A percentile compares a stretch with the other conserved stretches of the same genome.
Conservation (phyloP, 495 filamentous ascomycete genomes). For the Sphaerosporella brunnea region DNA sequence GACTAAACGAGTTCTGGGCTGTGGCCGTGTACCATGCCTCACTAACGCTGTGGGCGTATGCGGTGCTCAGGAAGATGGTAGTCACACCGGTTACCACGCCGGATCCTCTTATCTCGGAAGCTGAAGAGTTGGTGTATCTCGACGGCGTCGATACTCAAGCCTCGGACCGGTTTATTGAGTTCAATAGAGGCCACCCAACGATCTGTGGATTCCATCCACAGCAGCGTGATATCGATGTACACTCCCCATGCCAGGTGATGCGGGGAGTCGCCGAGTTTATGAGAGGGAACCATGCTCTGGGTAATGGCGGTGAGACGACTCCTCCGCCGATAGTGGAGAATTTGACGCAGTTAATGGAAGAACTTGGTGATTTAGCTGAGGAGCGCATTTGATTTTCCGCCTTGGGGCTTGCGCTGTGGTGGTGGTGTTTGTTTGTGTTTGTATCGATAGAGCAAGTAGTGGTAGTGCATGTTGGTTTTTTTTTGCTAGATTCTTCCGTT, state of each 20-base stretch:
- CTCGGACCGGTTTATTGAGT: conserved; percentile 33
- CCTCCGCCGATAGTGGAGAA: conserved; percentile 37
- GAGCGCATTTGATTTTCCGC: too few species aligned
- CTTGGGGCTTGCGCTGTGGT: too few species aligned
- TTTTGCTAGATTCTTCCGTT: too few species aligned
- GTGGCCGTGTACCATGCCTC: conserved; percentile 43
- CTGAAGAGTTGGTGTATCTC: conserved; percentile 20
- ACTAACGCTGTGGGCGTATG: conserved; percentile 44
- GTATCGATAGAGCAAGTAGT: too few species aligned
- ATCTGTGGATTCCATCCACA: conserved; percentile 25
- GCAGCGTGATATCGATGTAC: conserved; percentile 21
- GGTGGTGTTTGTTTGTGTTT: too few species aligned
- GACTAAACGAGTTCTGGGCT: conserved; percentile 41
- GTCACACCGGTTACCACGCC: too few species aligned
- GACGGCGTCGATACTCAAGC: conserved; percentile 32
- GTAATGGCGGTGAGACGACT: conserved; percentile 3
- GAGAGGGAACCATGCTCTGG: conserved; percentile 29
- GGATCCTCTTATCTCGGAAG: conserved; percentile 7
- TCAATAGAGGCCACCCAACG: conserved; percentile 31
- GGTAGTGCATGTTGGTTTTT: too few species aligned
- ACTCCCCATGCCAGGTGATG: conserved; percentile 33
- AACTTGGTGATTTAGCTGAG: conserved; percentile 35
- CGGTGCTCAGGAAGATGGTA: conserved; percentile 29
- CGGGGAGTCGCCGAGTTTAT: conserved; percentile 32
- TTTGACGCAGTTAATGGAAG: conserved; percentile 37